These are phyloP conservation scores for Euphorbia celastroides DNA, from an alignment of 441 rosid species.

Conservation along the genomic window DNA sequence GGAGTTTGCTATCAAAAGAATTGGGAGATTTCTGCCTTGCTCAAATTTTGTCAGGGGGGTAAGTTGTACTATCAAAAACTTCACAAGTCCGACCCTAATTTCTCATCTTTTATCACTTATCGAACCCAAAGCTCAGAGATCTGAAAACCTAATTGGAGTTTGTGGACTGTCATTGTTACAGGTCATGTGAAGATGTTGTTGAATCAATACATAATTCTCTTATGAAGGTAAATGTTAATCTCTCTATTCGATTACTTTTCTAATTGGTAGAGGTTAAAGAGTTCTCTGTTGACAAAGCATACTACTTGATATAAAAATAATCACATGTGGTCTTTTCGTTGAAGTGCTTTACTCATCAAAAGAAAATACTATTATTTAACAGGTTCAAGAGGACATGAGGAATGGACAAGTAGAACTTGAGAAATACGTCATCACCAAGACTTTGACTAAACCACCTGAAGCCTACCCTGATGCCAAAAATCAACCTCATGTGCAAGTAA, in stretches of 20 bases:
- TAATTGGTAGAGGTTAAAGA: not conserved
- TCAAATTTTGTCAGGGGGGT: conserved; percentile 93
- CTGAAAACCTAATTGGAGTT: conserved; percentile 10
- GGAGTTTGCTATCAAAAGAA: conserved; percentile 96
- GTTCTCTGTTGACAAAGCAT: too few species aligned
- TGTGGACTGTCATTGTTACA: too few species aligned
- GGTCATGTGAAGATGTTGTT: conserved; percentile 93
- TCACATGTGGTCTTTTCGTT: not conserved
- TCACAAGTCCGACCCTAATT: too few species aligned
- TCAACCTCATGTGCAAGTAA: conserved; percentile 99
- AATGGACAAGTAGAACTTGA: conserved; percentile 83
- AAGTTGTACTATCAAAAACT: conserved; percentile 17
- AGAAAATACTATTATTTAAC: conserved; percentile 26
- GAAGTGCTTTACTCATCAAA: conserved; percentile 14
- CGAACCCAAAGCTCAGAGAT: conserved; percentile 11
- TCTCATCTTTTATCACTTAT: not conserved
- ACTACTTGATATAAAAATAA: not conserved
- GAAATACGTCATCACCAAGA: conserved; percentile 87
- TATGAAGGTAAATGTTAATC: conserved; percentile 58
- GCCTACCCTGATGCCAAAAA: conserved; percentile 94
- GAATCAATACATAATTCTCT: conserved; percentile 84
- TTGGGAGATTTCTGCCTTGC: conserved; percentile 79
- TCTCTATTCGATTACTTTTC: not conserved
- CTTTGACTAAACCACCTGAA: conserved; percentile 91
- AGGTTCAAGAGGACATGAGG: conserved; percentile 93